Conservation (phyloP, 2,329 filamentous ascomycete species). For the Aspergillus tamarii region DNA sequence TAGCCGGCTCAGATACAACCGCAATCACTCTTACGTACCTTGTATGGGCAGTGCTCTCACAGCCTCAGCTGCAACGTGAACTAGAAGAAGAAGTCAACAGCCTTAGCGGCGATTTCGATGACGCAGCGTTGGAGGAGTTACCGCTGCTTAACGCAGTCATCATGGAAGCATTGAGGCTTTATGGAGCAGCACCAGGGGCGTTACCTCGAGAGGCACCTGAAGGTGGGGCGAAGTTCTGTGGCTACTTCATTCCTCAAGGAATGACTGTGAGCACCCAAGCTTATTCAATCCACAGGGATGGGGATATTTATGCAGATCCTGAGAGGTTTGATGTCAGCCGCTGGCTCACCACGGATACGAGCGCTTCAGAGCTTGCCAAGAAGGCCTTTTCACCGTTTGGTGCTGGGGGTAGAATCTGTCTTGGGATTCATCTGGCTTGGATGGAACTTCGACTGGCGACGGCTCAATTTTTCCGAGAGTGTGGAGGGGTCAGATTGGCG, state of each 20-base stretch:
- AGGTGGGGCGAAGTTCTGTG: conserved; percentile 44
- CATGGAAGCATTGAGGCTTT: conserved; percentile 61
- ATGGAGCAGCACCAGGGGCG: conserved; percentile 59
- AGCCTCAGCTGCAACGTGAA: conserved; percentile 44
- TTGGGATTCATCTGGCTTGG: conserved; percentile 67
- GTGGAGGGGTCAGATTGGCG: conserved; percentile 11
- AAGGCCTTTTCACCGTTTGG: conserved; percentile 69
- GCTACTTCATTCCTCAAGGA: conserved; percentile 52
- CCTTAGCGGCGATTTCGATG: conserved; percentile 35
- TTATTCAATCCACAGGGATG: conserved; percentile 58
- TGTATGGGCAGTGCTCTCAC: conserved; percentile 38
- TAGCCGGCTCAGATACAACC: conserved; percentile 56
- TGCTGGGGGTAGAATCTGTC: conserved; percentile 66
- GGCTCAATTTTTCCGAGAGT: conserved; percentile 54
- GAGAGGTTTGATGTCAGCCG: conserved; percentile 55
- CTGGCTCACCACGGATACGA: conserved; percentile 43
- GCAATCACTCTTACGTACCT: conserved; percentile 53
- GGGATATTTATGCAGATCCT: conserved; percentile 51
- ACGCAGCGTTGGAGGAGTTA: conserved; percentile 53
- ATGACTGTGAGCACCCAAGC: conserved; percentile 56
- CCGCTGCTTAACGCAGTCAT: conserved; percentile 60
- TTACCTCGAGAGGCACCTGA: conserved; percentile 57
- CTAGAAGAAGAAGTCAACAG: conserved; percentile 52
- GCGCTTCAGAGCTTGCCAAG: conserved; percentile 40
- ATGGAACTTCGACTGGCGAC: conserved; percentile 58